phyloP scores from a whole-genome alignment of 2,329 filamentous ascomycete genomes.

The Beauveria varroae region DNA sequence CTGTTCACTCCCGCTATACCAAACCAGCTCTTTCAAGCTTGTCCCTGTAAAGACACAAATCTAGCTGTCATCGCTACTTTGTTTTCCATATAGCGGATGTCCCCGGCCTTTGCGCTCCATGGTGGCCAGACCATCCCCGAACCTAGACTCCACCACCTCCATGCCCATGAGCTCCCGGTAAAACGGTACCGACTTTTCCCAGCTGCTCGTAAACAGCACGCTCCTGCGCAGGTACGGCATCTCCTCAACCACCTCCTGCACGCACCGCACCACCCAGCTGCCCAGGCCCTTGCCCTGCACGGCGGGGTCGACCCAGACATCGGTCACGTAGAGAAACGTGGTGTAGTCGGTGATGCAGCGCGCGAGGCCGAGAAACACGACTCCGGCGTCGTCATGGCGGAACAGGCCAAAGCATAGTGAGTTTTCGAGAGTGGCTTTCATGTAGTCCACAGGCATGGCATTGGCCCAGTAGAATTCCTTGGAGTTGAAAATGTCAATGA shows the following conservation, averaged over 20 bases:
- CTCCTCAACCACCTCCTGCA: slow-evolving; percentile 41
- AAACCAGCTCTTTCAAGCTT: background rate
- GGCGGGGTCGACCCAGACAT: slow-evolving; percentile 51
- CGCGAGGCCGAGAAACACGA: slow-evolving; percentile 23
- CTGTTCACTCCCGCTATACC: background rate
- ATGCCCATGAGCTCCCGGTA: slow-evolving; percentile 25
- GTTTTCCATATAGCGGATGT: slow-evolving; percentile 6
- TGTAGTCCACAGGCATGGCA: slow-evolving; percentile 32
- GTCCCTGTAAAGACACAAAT: no score
- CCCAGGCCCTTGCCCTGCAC: slow-evolving; percentile 52
- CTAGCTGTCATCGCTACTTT: background rate
- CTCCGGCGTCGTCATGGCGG: background rate
- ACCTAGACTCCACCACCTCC: slow-evolving; percentile 17
- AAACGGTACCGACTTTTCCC: slow-evolving; percentile 26
- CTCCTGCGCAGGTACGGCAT: slow-evolving; percentile 49
- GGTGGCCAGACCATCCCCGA: slow-evolving; percentile 11
- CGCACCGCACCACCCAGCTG: slow-evolving; percentile 51
- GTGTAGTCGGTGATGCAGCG: slow-evolving; percentile 56
- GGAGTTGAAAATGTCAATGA: slow-evolving; percentile 41
- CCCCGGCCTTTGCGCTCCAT: slow-evolving; percentile 19
- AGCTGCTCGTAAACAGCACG: slow-evolving; percentile 38
- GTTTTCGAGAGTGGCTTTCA: slow-evolving; percentile 41
- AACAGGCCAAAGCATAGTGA: slow-evolving; percentile 53
- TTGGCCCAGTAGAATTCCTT: slow-evolving; percentile 49
- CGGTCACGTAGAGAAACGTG: slow-evolving; percentile 55